Evolutionary conservation across 2,329 filamentous ascomycete species (phyloP).

Genomic region (Didymella glomerata): DNA sequence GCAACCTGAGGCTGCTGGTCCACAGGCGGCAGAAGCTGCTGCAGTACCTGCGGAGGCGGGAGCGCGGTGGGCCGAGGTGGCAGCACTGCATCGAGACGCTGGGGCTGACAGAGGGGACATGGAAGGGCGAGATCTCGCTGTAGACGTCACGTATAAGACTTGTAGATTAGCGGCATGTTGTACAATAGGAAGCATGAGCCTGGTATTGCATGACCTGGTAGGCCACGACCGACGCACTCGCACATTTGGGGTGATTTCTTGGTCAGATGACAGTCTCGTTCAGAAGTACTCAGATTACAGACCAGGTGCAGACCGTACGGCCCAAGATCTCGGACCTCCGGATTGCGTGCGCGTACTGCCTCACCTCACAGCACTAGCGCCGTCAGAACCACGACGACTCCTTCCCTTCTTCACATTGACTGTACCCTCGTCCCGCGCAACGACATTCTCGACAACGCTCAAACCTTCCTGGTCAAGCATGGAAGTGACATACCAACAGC

Average conservation of each 20-base stretch:
- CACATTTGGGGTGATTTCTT: neutral
- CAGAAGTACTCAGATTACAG: neutral
- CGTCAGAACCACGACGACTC: neutral
- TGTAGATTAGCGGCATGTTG: constrained; percentile 16
- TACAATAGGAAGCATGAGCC: constrained; percentile 15
- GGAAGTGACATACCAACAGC: too few species aligned
- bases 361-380: neutral
- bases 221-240: neutral
- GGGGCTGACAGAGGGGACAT: constrained; percentile 86
- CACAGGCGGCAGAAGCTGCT: constrained; percentile 90
- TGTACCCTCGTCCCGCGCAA: neutral
- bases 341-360: neutral
- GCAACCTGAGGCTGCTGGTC: constrained; percentile 83
- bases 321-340: neutral
- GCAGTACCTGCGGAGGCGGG: constrained; percentile 85
- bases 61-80: constrained; percentile 91
- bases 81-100: constrained; percentile 83
- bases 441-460: neutral
- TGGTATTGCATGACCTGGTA: neutral
- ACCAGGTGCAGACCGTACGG: neutral
- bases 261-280: too few species aligned
- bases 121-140: constrained; percentile 86
- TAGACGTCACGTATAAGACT: constrained; percentile 50
- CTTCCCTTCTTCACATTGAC: neutral
- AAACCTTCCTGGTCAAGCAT: too few species aligned